Evolutionary conservation across 257 asterid species (phyloP), one percentile per base, ranked within the genome.

Genomic region (Fraxinus anomala): DNA sequence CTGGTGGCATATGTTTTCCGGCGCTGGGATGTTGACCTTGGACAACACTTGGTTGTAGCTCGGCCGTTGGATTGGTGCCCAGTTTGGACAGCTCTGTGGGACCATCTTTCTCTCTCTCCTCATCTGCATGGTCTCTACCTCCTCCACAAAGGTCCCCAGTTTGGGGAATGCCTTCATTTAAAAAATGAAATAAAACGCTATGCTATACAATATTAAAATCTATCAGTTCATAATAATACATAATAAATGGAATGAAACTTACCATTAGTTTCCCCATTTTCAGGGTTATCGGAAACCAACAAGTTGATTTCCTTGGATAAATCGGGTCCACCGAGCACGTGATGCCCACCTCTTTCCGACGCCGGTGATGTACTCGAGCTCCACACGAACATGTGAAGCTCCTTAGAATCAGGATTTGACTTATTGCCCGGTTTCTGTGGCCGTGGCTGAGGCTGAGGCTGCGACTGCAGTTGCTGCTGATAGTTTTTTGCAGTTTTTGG

Each of bases 311-410:
- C 91, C 81, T 88, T 84, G 44, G 89, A 85, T 70, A 82, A 82
- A 68, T 82, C 88, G 28, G 74, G 72, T 65, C 89, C 87, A 3
- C 87, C 82, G 39, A 83, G 84, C 70, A 83, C 89, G 54, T 88
- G 89, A 61, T 85, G 74, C 61, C 91, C 89, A 17, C 86, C 88
- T 5, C 82, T 73, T 68, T 88, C 91, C 3, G 89, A 85, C 80
- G 83, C 91, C 31, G 91, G 89, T 0, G 91, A 88, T 12, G 89
- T 82, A 75, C 89, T 88, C 0, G 89, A 85, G 47, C 91, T 88
- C 91, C 91, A 88, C 24, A 88, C 91, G 40, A 88, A 88, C 91
- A 88, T 88, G 74, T 88, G 91, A 44, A 88, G 89, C 30, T 88
- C 91, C 49, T 88, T 88, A 1, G 88, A 88, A 26, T 88, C 89